phyloP scores from a whole-genome alignment of 805 yeast species.

The Candida suzukii region DNA sequence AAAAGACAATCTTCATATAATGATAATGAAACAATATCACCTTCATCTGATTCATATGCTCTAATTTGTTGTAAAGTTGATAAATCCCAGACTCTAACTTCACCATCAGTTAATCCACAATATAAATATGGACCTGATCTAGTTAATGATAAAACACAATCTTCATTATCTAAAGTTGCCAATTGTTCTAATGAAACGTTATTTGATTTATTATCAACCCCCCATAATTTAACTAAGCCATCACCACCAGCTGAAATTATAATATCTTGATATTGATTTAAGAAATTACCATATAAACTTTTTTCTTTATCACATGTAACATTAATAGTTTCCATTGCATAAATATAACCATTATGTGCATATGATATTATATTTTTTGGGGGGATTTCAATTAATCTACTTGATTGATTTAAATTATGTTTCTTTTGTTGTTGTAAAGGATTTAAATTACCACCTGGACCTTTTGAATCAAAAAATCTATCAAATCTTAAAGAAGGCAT shows the following conservation, averaged over 20 bases:
- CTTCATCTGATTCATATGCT: slow-evolving; percentile 32
- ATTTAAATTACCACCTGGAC: slow-evolving; percentile 60
- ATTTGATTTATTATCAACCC: slow-evolving; percentile 20
- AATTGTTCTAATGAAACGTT: slow-evolving; percentile 15
- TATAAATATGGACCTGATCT: slow-evolving; percentile 63
- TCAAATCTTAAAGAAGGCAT: slow-evolving; percentile 67
- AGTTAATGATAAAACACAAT: slow-evolving; percentile 65
- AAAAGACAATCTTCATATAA: slow-evolving; percentile 51
- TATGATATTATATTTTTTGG: slow-evolving; percentile 59
- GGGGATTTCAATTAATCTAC: slow-evolving; percentile 60
- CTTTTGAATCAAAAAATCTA: slow-evolving; percentile 83
- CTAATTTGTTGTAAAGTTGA: slow-evolving; percentile 66
- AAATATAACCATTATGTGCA: slow-evolving; percentile 90
- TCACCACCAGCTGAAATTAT: slow-evolving; percentile 84
- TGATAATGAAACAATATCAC: slow-evolving; percentile 56
- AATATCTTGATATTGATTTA: slow-evolving; percentile 22
- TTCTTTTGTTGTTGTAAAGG: slow-evolving; percentile 10
- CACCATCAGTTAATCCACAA: slow-evolving; percentile 74
- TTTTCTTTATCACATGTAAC: slow-evolving; percentile 7
- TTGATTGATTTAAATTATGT: slow-evolving; percentile 11
- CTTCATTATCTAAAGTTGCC: slow-evolving; percentile 51
- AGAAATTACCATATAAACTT: slow-evolving; percentile 7
- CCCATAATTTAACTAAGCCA: slow-evolving; percentile 82
- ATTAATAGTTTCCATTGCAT: slow-evolving; percentile 45
- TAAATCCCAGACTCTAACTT: slow-evolving; percentile 80